Evolutionary conservation across 2,329 filamentous ascomycete genomes (phyloP).

Genomic region (Colletotrichum aenigma): DNA sequence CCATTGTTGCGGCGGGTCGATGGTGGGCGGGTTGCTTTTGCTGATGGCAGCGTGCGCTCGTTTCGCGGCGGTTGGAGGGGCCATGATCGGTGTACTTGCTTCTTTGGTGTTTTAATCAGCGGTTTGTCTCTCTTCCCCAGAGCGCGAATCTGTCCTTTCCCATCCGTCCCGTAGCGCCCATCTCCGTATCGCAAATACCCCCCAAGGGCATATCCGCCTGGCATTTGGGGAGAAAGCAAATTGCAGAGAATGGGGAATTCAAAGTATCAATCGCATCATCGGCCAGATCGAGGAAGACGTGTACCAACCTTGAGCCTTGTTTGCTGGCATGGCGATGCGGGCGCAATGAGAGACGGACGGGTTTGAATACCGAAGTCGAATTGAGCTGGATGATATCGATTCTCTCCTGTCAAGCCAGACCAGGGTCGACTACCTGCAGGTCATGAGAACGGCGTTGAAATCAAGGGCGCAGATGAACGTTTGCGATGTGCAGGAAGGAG

Average conservation of each 20-base stretch:
- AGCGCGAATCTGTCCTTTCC: slow-evolving; percentile 13
- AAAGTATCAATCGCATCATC: background rate
- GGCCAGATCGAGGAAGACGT: background rate
- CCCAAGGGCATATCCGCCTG: background rate
- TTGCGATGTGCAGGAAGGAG: background rate
- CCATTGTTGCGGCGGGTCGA: background rate
- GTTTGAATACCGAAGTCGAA: background rate
- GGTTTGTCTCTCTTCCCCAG: background rate
- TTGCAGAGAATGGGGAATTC: background rate
- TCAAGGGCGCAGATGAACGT: background rate
- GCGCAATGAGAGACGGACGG: background rate
- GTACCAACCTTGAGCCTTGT: slow-evolving; percentile 8
- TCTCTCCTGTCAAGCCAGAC: background rate
- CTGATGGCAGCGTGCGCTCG: slow-evolving; percentile 11
- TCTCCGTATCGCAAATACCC: background rate
- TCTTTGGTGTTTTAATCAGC: slow-evolving; percentile 11
- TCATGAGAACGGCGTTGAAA: background rate
- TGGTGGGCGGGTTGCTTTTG: background rate
- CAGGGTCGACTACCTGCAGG: background rate
- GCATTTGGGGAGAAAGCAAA: background rate
- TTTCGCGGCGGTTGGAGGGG: slow-evolving; percentile 17
- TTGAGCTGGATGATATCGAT: background rate
- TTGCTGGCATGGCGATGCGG: background rate
- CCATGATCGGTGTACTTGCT: slow-evolving; percentile 6
- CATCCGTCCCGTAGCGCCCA: background rate